Evolutionary conservation across 2,329 filamentous ascomycete species (phyloP).

Genomic region (Penicillium rolfsii): DNA sequence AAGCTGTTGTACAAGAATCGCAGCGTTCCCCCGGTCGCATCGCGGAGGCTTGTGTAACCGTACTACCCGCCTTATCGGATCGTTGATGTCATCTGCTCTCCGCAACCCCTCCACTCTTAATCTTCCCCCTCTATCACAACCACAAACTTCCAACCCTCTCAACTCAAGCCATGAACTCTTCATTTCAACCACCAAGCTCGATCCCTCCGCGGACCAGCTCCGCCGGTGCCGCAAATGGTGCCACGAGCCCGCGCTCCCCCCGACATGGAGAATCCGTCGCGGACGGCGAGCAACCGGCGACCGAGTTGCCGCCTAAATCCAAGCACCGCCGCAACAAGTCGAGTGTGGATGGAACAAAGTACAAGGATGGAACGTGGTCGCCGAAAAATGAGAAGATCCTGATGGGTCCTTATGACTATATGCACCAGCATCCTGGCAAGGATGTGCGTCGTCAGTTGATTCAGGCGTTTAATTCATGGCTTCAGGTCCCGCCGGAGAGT

Average conservation of each 20-base stretch:
- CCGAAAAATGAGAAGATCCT: conserved; percentile 48
- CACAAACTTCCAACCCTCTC: not conserved
- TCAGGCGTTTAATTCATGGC: conserved; percentile 50
- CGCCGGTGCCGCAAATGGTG: conserved; percentile 48
- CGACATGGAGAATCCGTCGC: conserved; percentile 45
- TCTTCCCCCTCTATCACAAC: conserved; percentile 24
- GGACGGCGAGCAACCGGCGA: conserved; percentile 53
- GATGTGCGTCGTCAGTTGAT: conserved; percentile 51
- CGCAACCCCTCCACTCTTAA: conserved; percentile 7
- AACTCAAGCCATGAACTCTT: conserved; percentile 32
- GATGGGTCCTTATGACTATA: conserved; percentile 51
- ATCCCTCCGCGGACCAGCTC: conserved; percentile 77
- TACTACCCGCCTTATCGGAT: too few species aligned
- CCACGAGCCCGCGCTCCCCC: conserved; percentile 13
- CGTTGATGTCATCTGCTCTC: conserved; percentile 7
- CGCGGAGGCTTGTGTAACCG: not conserved
- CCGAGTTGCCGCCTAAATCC: conserved; percentile 42
- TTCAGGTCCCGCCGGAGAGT: conserved; percentile 47
- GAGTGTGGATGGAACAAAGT: conserved; percentile 45
- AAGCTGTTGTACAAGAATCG: not conserved
- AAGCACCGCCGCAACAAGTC: conserved; percentile 43
- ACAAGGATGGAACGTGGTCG: conserved; percentile 43
- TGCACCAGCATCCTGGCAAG: conserved; percentile 50
- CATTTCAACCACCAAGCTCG: conserved; percentile 61
- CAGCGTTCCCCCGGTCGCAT: not conserved